Evolutionary conservation across 1,139 yeast species (phyloP), one percentile per base, ranked within the genome.

Genomic region (Zygotorulaspora mrakii): DNA sequence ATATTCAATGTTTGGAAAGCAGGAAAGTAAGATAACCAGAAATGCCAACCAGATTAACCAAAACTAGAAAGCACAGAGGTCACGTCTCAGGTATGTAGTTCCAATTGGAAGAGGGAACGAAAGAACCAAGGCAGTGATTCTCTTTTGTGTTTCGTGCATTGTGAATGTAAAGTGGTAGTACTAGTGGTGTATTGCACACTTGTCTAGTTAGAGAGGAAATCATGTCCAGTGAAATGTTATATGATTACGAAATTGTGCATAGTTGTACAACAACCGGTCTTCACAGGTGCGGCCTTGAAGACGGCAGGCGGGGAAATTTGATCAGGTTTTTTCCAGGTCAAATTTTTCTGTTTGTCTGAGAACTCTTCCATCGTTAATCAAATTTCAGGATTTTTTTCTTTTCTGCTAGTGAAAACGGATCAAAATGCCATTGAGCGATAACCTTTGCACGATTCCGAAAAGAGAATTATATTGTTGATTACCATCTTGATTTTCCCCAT

Each of bases 51-150:
- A 88, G 98, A 88, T 82, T 86, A 71, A 85, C 95, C 69, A 88
- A 91, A 78, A 91, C 97, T 77, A 88, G 99, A 86, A 94, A 91
- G 82, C 96, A 87, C 85, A 87, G 99, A 86, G 99, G 99, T 77
- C 82, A 94, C 94, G 97, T 91, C 76, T 87, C 96, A 71, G 94
- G 94, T 85, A 82, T 77, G 88, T 81, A 62, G 53, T 61, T 61
- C 65, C 62, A 46, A 45, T 49, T 49, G 58, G 59, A 55, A 55
- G 61, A 59, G 61, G 62, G 65, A 61, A 61, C 48, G 66, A 62
- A 62, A 62, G 66, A 62, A 62, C 66, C 66, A 62, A 62, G 66
- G 56, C 61, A 58, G 55, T 53, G 62, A 56, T 49, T 52, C 52
- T 51, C 50, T 45, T 47, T 42, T 32, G 39, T 39, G 46, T 34